These are phyloP conservation scores for Paraphaeosphaeria sporulosa DNA, from an alignment of 2,329 filamentous ascomycete species.

Conservation along the genomic window DNA sequence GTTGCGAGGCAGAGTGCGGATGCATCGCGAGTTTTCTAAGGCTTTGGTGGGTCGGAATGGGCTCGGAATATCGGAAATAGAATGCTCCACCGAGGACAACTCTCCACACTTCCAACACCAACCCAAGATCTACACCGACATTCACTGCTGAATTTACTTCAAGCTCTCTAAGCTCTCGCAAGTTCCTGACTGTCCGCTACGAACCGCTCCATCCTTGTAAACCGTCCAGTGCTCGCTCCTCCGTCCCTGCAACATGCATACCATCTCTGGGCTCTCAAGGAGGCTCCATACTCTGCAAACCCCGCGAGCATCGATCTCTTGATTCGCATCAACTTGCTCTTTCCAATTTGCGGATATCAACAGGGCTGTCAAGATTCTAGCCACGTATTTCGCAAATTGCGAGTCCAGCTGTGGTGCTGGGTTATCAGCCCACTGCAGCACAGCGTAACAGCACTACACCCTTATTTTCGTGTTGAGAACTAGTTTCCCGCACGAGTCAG, in stretches of 20 bases:
- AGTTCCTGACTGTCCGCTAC: conserved; percentile 61
- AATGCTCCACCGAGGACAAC: neutral
- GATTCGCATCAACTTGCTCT: conserved; percentile 3
- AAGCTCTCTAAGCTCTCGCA: conserved; percentile 48
- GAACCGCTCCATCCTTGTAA: conserved; percentile 66
- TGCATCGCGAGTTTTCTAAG: neutral
- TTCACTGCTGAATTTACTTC: neutral
- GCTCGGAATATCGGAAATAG: conserved; percentile 3
- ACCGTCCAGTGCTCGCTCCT: conserved; percentile 64
- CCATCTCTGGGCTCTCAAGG: conserved; percentile 42
- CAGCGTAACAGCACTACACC: too few relatives aligned
- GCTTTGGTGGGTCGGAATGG: neutral
- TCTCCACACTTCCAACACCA: neutral
- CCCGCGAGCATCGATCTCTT: conserved; percentile 19
- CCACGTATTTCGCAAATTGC: too few relatives aligned
- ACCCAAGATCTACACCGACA: neutral
- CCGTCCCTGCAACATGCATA: conserved; percentile 64
- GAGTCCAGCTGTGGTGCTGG: too few relatives aligned
- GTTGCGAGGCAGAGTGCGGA: neutral
- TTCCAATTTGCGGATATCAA: conserved; percentile 24
- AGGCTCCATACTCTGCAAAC: conserved; percentile 24
- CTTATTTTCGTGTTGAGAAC: too few relatives aligned
- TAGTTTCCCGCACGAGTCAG: too few relatives aligned
- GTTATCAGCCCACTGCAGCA: too few relatives aligned
- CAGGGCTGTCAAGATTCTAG: too few relatives aligned